Evolutionary conservation across 1,284 basidiomycete genomes (phyloP).

Genomic region (Hemileia vastatrix): DNA sequence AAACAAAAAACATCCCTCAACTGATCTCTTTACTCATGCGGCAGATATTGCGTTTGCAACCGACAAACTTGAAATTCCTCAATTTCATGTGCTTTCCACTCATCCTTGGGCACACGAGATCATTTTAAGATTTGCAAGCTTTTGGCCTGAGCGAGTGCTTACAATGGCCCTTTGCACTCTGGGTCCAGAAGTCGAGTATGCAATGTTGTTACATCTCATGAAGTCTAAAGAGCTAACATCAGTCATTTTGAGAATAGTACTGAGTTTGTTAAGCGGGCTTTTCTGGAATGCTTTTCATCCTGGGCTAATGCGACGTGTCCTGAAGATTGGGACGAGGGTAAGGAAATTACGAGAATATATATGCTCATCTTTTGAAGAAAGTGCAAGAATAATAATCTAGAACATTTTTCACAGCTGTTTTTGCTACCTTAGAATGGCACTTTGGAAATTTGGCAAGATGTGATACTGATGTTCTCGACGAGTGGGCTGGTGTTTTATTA

Average conservation of each 20-base stretch:
- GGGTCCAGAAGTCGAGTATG: background rate
- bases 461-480: constrained; percentile 11
- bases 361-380: background rate
- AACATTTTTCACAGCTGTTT: background rate
- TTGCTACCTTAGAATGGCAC: constrained; percentile 1
- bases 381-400: no score
- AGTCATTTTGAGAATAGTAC: background rate
- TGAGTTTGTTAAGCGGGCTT: constrained; percentile 4
- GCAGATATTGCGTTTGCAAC: constrained; percentile 10
- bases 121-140: constrained; percentile 1
- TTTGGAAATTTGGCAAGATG: background rate
- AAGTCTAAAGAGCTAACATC: background rate
- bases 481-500: constrained; percentile 9
- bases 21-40: constrained; percentile 6
- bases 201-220: background rate
- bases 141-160: background rate
- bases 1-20: background rate
- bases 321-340: constrained; percentile 21
- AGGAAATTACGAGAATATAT: background rate
- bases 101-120: constrained; percentile 11
- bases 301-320: constrained; percentile 1
- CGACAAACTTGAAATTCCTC: constrained; percentile 1
- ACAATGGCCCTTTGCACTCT: constrained; percentile 7
- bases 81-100: background rate
- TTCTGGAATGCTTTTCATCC: constrained; percentile 3